These are phyloP conservation scores for Colletotrichum magnum DNA, from an alignment of 2,329 filamentous ascomycete species.

Conservation along the genomic window DNA sequence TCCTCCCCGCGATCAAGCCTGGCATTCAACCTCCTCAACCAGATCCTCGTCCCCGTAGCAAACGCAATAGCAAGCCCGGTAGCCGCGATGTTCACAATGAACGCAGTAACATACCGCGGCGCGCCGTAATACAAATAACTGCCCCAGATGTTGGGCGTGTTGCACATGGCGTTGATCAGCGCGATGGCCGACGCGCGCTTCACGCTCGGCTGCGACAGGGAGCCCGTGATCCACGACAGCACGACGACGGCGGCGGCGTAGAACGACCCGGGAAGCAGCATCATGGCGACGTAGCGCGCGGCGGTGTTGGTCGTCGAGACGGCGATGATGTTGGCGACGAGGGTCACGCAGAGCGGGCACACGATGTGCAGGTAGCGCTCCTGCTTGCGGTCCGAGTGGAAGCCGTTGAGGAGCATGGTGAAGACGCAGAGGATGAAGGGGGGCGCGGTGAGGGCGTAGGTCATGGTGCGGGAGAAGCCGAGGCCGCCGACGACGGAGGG, in stretches of 20 bases:
- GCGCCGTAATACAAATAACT: slow-evolving; percentile 47
- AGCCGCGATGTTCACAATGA: slow-evolving; percentile 47
- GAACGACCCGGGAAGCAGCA: slow-evolving; percentile 54
- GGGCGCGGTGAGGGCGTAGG: slow-evolving; percentile 43
- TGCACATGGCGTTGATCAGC: slow-evolving; percentile 47
- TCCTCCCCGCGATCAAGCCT: slow-evolving; percentile 47
- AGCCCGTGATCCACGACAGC: slow-evolving; percentile 48
- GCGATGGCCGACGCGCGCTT: slow-evolving; percentile 48
- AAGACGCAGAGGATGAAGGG: slow-evolving; percentile 66
- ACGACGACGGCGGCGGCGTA: slow-evolving; percentile 46
- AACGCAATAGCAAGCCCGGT: slow-evolving; percentile 47
- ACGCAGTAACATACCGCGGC: slow-evolving; percentile 46
- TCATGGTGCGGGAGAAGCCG: slow-evolving; percentile 42
- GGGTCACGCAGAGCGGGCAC: slow-evolving; percentile 71
- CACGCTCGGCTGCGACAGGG: slow-evolving; percentile 44
- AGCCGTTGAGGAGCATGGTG: slow-evolving; percentile 53
- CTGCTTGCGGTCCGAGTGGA: slow-evolving; percentile 79
- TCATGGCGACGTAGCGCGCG: slow-evolving; percentile 71
- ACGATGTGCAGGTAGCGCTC: slow-evolving; percentile 80
- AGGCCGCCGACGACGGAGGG: slow-evolving; percentile 44
- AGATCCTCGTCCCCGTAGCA: slow-evolving; percentile 45
- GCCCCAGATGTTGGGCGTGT: slow-evolving; percentile 49
- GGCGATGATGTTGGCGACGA: slow-evolving; percentile 77
- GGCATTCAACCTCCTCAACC: slow-evolving; percentile 45
- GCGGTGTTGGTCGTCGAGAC: slow-evolving; percentile 72